A percentile compares a stretch with the other conserved stretches of the same genome.
phyloP scores from a whole-genome alignment of 495 filamentous ascomycete genomes.

The Halenospora varia region DNA sequence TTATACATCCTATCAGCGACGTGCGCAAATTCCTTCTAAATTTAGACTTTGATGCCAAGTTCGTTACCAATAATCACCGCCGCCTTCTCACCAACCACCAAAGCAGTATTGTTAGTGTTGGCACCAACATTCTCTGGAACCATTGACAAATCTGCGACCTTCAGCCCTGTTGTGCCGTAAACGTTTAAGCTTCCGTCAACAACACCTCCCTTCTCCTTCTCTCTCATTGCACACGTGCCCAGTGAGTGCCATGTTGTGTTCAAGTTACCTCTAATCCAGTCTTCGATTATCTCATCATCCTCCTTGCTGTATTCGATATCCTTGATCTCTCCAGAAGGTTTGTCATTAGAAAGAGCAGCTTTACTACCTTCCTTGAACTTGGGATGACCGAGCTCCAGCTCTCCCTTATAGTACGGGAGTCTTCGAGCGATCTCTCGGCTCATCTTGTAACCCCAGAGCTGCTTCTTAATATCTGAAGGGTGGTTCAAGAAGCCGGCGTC shows the following conservation, averaged over 20 bases:
- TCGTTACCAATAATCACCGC: constrained; percentile 52
- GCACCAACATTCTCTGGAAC: constrained; percentile 55
- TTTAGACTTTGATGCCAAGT: constrained; percentile 33
- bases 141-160: constrained; percentile 53
- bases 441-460: constrained; percentile 44
- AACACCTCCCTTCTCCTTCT: constrained; percentile 37
- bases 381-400: constrained; percentile 45
- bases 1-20: too few species aligned
- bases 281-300: constrained; percentile 30
- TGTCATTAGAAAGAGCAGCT: constrained; percentile 30
- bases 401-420: constrained; percentile 48
- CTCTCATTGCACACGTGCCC: constrained; percentile 34
- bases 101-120: constrained; percentile 58
- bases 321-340: constrained; percentile 26
- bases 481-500: constrained; percentile 41
- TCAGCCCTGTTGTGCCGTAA: constrained; percentile 42
- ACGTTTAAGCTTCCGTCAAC: constrained; percentile 52
- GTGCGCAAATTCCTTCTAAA: too few species aligned
- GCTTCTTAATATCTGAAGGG: constrained; percentile 33
- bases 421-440: constrained; percentile 52
- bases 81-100: constrained; percentile 57
- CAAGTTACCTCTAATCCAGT: constrained; percentile 29
- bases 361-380: constrained; percentile 34
- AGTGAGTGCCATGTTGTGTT: constrained; percentile 39
- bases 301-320: constrained; percentile 31